Evolutionary conservation across 441 rosid species (phyloP), one percentile per base, ranked within the genome.

Genomic region (Populus hybrid): DNA sequence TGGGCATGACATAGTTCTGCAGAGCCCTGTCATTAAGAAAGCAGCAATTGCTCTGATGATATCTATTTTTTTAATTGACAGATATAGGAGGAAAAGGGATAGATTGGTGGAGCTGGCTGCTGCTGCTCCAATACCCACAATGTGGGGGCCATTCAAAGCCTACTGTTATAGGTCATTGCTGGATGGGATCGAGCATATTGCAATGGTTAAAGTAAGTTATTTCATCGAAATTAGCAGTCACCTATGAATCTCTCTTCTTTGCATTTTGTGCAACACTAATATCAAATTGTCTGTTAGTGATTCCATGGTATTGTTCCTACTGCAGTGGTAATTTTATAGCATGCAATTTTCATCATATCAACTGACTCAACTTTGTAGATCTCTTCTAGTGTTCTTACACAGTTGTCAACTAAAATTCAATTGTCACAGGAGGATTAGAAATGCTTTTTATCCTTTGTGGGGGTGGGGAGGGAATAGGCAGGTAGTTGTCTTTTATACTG

Each of bases 181-280:
- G 75, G 98, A 95, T 79, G 96, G 97, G 54, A 92, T 92, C 28
- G 97, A 95, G 87, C 99, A 95, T 84, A 90, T 93, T 73, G 98
- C 98, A 34, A 93, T 95, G 99, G 99, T 95, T 74, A 91, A 92
- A 93, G 98, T 95, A 80, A 86, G 87, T 21, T 67, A 30, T 63
- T 59, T n/a, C 65, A 72, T 72, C 67, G 40, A 10, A 76, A 74
- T 40, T 72, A 23, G 23, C 28, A 23, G 72, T 28, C 34, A 66
- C 63, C 42, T 54, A 71, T 40, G 9, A 64, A 42, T 66, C 28
- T 70, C 72, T 73, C 18, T 66, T 11, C 65, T 69, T 77, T 46
- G 38, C 73, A 38, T 70, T 71, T n/a, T 8, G 7, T 70, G 34
- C 46, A 36, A 14, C n/a, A 23, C 23, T 69, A 35, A 28, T n/a